Evolutionary conservation across 306 rosid species (phyloP).

Genomic region (Prunus salicina): DNA sequence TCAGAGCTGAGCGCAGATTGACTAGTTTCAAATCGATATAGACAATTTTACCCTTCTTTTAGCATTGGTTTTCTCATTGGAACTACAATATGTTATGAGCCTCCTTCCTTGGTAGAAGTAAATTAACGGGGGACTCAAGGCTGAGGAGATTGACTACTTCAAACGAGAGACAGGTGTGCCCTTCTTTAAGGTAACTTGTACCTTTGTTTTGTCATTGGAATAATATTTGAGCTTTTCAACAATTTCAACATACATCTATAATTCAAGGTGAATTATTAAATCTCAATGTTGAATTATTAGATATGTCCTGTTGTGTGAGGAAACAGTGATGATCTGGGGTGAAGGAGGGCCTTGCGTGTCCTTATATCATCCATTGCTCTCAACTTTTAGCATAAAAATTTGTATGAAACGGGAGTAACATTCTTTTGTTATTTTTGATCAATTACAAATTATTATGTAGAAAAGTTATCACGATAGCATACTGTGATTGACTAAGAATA

Average conservation of each 20-base stretch:
- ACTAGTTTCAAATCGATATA: neutral
- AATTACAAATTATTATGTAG: fast-evolving
- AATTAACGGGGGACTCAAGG: neutral
- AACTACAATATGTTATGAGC: neutral
- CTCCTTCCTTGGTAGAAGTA: neutral
- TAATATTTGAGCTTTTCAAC: neutral
- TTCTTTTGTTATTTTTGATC: no score
- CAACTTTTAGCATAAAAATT: no score
- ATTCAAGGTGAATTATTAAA: no score
- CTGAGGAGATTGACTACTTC: neutral
- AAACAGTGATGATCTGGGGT: no score
- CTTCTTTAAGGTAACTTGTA: neutral
- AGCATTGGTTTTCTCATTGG: neutral
- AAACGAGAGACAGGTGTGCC: neutral
- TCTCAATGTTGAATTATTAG: no score
- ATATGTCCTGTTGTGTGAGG: no score
- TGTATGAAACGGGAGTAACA: fast-evolving
- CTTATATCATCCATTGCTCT: no score
- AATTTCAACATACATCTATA: no score
- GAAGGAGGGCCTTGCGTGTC: no score
- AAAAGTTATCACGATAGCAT: no score
- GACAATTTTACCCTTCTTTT: neutral
- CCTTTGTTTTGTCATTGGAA: neutral
- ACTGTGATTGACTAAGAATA: fast-evolving
- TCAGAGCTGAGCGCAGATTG: neutral